A percentile compares a stretch with the other conserved stretches of the same genome.
Conservation (phyloP, 768 basidiomycete species). For the Tephrocybe sp. region DNA sequence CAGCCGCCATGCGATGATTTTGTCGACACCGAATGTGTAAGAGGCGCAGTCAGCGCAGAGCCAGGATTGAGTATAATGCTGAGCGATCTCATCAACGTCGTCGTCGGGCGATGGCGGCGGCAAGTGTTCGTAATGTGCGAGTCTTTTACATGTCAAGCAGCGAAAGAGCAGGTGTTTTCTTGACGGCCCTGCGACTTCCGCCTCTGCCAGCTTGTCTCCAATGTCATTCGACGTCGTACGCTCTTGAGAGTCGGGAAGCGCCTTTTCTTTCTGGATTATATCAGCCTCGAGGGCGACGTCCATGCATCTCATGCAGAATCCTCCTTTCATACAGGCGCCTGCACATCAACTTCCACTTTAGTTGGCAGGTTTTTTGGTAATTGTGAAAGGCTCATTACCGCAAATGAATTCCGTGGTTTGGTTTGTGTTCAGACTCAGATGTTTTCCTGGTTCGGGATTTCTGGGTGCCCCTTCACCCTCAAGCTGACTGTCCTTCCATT, state of each 20-base stretch:
- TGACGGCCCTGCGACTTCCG: not conserved
- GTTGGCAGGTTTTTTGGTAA: not conserved
- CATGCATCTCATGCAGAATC: slow-evolving; percentile 76
- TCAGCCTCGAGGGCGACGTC: slow-evolving; percentile 52
- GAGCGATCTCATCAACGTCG: slow-evolving; percentile 47
- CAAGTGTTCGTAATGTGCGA: slow-evolving; percentile 80
- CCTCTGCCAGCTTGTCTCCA: not conserved
- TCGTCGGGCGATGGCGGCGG: slow-evolving; percentile 41
- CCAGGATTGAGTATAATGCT: slow-evolving; percentile 60
- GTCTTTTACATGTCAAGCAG: slow-evolving; percentile 80
- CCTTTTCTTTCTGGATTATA: slow-evolving; percentile 9
- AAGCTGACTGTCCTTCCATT: slow-evolving; percentile 31
- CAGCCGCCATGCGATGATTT: slow-evolving; percentile 91
- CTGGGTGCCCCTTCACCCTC: slow-evolving; percentile 21
- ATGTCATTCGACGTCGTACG: slow-evolving; percentile 31
- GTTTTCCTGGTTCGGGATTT: slow-evolving; percentile 39
- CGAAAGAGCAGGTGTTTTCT: slow-evolving; percentile 60
- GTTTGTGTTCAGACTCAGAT: slow-evolving; percentile 42
- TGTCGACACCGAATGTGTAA: slow-evolving; percentile 69
- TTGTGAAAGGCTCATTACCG: slow-evolving; percentile 33
- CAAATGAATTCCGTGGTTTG: slow-evolving; percentile 83
- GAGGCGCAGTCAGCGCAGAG: slow-evolving; percentile 78
- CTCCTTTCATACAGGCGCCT: slow-evolving; percentile 70
- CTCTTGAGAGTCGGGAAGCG: slow-evolving; percentile 5
- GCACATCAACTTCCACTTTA: not conserved